phyloP scores from a whole-genome alignment of 108 stramenopile species.

The Epithemia pelagica region DNA sequence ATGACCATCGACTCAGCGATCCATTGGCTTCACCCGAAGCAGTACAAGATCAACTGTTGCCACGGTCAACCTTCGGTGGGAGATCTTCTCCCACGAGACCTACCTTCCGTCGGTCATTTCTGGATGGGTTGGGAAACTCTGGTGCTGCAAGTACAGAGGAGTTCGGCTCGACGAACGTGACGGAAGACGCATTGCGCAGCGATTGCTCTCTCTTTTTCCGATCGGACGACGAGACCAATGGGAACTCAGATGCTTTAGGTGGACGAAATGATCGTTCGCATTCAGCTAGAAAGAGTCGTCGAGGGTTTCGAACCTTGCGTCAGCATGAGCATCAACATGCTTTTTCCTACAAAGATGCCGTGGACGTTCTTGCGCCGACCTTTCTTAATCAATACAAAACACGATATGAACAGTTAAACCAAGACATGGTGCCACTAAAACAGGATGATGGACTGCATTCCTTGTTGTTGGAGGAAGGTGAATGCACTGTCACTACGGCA shows the following conservation, averaged over 20 bases:
- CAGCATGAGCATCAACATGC: conserved; percentile 17
- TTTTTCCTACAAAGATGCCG: conserved; percentile 35
- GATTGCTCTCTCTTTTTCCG: conserved; percentile 45
- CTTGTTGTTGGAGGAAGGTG: neutral
- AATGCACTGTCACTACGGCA: neutral
- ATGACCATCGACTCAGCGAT: no score
- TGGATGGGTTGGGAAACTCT: no score
- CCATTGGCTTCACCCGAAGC: no score
- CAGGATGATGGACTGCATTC: neutral
- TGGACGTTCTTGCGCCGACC: conserved; percentile 1
- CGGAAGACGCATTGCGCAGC: conserved; percentile 26
- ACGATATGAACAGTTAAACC: conserved; percentile 33
- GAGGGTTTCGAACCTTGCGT: neutral
- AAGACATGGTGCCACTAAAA: conserved; percentile 6
- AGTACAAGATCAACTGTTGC: no score
- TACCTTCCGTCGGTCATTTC: no score
- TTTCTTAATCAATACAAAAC: conserved; percentile 5
- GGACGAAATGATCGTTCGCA: no score
- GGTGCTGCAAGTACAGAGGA: no score
- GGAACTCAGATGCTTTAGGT: neutral
- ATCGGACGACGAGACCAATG: neutral
- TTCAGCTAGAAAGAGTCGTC: no score
- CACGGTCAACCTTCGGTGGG: no score
- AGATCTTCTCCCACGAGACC: no score
- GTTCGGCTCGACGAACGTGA: no score